Conservation (phyloP, 176 grass and related monocot genomes). For the Puccinellia tenuiflora region DNA sequence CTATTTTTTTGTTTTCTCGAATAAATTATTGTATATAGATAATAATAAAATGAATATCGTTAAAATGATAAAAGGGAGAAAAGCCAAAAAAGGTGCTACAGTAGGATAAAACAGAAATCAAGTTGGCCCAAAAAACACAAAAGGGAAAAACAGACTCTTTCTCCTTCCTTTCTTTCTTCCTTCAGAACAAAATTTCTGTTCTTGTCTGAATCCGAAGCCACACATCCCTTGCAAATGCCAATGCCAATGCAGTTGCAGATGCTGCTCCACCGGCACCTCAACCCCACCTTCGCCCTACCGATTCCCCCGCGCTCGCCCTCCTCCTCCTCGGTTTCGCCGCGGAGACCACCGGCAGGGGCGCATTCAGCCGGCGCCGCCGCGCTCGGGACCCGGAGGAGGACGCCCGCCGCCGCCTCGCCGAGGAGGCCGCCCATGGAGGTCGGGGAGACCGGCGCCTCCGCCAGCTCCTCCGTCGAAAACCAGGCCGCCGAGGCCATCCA, state of each 20-base stretch:
- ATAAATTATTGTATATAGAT: too few species aligned
- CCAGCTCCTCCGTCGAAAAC: not conserved
- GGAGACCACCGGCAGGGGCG: not conserved
- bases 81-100: too few species aligned
- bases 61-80: too few species aligned
- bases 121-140: not conserved
- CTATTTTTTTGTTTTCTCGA: too few species aligned
- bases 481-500: not conserved
- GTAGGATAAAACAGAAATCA: not conserved
- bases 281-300: not conserved
- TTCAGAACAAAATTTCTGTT: not conserved
- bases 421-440: conserved; percentile 5
- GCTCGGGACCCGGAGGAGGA: not conserved
- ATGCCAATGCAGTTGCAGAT: not conserved
- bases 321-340: not conserved
- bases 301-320: not conserved
- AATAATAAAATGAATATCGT: too few species aligned
- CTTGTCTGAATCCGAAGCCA: not conserved
- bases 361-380: conserved; percentile 1
- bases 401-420: not conserved
- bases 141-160: not conserved
- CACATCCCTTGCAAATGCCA: not conserved
- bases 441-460: not conserved
- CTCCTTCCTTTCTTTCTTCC: not conserved
- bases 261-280: conserved; percentile 21